phyloP scores from a whole-genome alignment of 1,284 basidiomycete species.

The Ganoderma boninense region DNA sequence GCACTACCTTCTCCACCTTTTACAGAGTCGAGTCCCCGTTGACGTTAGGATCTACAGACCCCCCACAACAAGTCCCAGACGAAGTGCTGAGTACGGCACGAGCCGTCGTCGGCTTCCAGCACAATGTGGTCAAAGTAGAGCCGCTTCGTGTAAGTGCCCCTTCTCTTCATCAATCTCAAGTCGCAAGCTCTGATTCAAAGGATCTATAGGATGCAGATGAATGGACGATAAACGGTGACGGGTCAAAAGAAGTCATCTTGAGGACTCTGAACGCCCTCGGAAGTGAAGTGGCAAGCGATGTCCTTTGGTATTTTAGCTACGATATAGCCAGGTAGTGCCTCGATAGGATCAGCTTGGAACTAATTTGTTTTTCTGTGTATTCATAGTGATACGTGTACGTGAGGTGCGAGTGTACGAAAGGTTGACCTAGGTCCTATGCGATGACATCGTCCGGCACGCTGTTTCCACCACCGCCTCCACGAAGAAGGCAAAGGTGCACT shows the following conservation, averaged over 20 bases:
- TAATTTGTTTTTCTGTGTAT: too few species aligned
- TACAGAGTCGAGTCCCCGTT: neutral
- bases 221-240: slow-evolving; percentile 2
- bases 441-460: neutral
- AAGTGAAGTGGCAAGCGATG: neutral
- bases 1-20: neutral
- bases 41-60: slow-evolving; percentile 12
- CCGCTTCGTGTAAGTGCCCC: neutral
- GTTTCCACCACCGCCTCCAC: neutral
- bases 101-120: slow-evolving; percentile 2
- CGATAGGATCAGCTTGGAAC: neutral
- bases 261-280: slow-evolving; percentile 5
- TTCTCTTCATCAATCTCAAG: too few species aligned
- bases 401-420: too few species aligned
- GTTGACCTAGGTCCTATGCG: too few species aligned
- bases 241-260: neutral
- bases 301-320: neutral
- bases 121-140: neutral
- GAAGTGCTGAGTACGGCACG: slow-evolving; percentile 20
- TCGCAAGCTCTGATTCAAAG: neutral
- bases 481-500: neutral
- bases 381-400: too few species aligned
- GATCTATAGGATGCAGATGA: neutral
- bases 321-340: neutral
- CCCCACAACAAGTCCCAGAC: slow-evolving; percentile 16